Evolutionary conservation across 805 yeast species (phyloP), one percentile per base, ranked within the genome.

Genomic region (Wickerhamomyces mucosus): DNA sequence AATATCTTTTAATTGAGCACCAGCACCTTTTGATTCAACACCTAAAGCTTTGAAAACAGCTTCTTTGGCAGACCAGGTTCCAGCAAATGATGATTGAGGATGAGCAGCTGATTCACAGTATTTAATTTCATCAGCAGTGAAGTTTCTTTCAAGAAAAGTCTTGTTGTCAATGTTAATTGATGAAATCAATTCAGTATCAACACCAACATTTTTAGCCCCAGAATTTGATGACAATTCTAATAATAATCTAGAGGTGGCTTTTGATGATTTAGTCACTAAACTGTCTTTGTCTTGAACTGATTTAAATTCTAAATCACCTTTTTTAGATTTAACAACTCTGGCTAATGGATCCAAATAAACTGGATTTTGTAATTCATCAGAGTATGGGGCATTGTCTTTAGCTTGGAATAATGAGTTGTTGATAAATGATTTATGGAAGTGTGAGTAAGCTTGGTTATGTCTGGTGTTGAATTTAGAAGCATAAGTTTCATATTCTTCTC

Each of bases 61-160:
- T 65, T 92, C 99, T 64, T 92, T 92, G 27, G 98, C 98, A 19
- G 96, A 84, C 99, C 99, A 92, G 27, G 94, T 81, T 29, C 99
- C 99, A 18, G 98, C 86, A 60, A 72, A 92, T 4, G 96, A 84
- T 11, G 97, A 84, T 51, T 75, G 81, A 31, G 92, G 83, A 43
- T 69, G 69, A 26, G 96, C 67, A 20, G 96, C 75, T 21, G 64
- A 53, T 38, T 58, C 45, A 58, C 96, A 86, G 68, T 92, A 92
- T 21, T 63, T 65, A 44, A 78, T 77, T 66, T 92, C 99, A 13
- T 59, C 65, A 7, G 55, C 64, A 27, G 97, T 88, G 69, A 88
- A 92, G 69, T 92, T 92, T 55, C 97, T 76, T 59, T 79, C 86
- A 37, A 94, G 55, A 59, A 92, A 92, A 15, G 95, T 89, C 32